A percentile compares a stretch with the other conserved stretches of the same genome.
Evolutionary conservation across 2,329 filamentous ascomycete species (phyloP).

Genomic region (Colletotrichum spaethianum): DNA sequence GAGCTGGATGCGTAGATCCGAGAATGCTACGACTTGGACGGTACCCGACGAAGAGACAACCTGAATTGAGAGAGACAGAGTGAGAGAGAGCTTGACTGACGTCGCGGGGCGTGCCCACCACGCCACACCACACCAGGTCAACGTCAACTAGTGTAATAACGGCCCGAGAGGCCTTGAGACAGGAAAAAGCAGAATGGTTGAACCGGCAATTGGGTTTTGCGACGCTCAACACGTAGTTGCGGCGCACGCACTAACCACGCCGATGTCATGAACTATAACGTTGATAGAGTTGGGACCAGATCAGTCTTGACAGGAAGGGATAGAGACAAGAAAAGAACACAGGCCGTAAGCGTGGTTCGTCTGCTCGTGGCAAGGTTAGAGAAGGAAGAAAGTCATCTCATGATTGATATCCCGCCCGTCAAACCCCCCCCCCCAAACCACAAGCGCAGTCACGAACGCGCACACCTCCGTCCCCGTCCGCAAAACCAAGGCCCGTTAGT

Average conservation of each 20-base stretch:
- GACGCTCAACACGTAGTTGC: conserved; percentile 3
- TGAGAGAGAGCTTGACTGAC: not conserved
- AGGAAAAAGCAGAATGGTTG: not conserved
- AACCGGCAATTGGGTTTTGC: conserved; percentile 20
- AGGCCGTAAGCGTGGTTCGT: conserved; percentile 31
- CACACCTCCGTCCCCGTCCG: not conserved
- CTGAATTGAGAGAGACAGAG: not conserved
- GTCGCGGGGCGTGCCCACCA: not conserved
- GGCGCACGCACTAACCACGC: not conserved
- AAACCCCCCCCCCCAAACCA: not conserved
- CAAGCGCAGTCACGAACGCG: too few species aligned
- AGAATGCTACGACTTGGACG: conserved; percentile 12
- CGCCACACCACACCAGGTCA: conserved; percentile 14
- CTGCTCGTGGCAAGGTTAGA: not conserved
- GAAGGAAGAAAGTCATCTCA: conserved; percentile 24
- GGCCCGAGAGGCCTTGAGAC: conserved; percentile 13
- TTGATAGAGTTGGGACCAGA: not conserved
- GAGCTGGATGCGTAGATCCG: conserved; percentile 32
- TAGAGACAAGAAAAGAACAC: conserved; percentile 20
- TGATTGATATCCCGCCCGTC: conserved; percentile 9
- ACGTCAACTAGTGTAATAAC: conserved; percentile 35
- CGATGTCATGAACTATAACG: conserved; percentile 4
- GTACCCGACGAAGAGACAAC: not conserved
- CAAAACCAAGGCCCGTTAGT: not conserved
- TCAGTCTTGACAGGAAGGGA: conserved; percentile 9